A percentile compares a stretch with the other conserved stretches of the same genome.
Conservation (phyloP, 1,284 basidiomycete species). For the Ceratobasidium sp. region DNA sequence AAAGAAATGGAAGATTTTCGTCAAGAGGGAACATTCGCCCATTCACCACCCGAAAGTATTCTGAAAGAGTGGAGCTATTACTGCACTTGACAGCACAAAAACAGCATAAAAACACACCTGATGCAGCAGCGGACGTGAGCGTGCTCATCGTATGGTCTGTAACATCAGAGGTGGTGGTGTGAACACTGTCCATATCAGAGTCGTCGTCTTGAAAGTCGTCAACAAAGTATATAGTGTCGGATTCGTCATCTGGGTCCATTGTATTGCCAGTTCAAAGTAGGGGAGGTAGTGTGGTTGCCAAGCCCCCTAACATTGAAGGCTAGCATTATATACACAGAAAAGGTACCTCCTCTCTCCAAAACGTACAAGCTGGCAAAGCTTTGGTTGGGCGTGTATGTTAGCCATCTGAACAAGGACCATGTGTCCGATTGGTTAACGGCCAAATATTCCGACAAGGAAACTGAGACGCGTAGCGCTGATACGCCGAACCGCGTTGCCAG, state of each 20-base stretch:
- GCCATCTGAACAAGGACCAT: background rate
- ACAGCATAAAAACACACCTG: background rate
- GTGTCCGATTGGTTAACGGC: background rate
- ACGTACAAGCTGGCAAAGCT: background rate
- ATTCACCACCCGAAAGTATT: slow-evolving; percentile 28
- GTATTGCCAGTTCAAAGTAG: background rate
- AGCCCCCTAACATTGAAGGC: background rate
- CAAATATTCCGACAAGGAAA: background rate
- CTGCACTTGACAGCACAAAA: background rate
- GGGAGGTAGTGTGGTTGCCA: background rate
- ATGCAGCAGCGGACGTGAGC: background rate
- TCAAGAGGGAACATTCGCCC: slow-evolving; percentile 29
- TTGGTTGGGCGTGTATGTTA: background rate
- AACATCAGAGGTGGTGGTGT: slow-evolving; percentile 4
- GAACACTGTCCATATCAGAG: slow-evolving; percentile 18
- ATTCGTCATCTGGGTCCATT: background rate
- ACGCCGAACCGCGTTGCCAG: background rate
- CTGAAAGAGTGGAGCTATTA: background rate
- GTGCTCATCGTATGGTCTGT: slow-evolving; percentile 35
- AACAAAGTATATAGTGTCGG: background rate
- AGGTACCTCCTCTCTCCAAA: background rate
- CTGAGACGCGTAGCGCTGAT: background rate
- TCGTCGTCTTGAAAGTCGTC: slow-evolving; percentile 20
- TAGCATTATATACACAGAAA: background rate
- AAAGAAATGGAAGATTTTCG: slow-evolving; percentile 22